Conservation (phyloP, 768 basidiomycete genomes). For the Trametes cubensis region DNA sequence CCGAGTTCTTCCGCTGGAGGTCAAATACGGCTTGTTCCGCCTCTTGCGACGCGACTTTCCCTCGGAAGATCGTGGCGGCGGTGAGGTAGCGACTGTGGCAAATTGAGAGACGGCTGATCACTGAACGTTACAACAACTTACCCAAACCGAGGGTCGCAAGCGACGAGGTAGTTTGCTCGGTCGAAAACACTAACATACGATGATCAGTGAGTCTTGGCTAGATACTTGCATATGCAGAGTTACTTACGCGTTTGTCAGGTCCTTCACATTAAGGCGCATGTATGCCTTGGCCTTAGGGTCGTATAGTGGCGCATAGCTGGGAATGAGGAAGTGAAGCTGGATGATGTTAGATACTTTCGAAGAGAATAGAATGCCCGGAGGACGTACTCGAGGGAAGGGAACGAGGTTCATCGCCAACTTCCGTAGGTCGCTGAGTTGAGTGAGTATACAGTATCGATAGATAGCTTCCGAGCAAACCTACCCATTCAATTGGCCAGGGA, state of each 20-base stretch:
- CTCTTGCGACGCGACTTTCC: conserved; percentile 78
- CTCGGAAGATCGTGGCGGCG: conserved; percentile 86
- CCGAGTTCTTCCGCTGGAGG: conserved; percentile 74
- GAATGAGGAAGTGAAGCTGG: conserved; percentile 95
- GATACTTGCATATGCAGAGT: neutral
- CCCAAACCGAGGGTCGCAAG: conserved; percentile 81
- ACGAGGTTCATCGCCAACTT: conserved; percentile 93
- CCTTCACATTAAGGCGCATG: conserved; percentile 61
- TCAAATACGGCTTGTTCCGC: conserved; percentile 64
- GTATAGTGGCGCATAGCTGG: conserved; percentile 90
- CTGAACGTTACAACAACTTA: conserved; percentile 36
- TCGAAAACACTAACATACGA: conserved; percentile 65
- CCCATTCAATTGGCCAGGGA: conserved; percentile 95
- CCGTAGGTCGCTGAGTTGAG: conserved; percentile 64
- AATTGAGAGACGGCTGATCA: conserved; percentile 1
- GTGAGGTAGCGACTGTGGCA: conserved; percentile 75
- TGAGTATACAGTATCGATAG: conserved; percentile 11
- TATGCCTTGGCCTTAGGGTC: conserved; percentile 65
- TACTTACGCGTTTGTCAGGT: conserved; percentile 76
- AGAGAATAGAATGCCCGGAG: conserved; percentile 4
- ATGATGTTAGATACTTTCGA: neutral
- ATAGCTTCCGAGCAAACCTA: conserved; percentile 34
- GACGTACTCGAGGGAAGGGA: conserved; percentile 88
- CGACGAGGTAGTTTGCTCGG: conserved; percentile 77
- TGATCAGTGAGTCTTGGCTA: neutral